Evolutionary conservation across 2,329 filamentous ascomycete species (phyloP), one percentile per base, ranked within the genome.

Genomic region (Hymenoscyphus infarciens): DNA sequence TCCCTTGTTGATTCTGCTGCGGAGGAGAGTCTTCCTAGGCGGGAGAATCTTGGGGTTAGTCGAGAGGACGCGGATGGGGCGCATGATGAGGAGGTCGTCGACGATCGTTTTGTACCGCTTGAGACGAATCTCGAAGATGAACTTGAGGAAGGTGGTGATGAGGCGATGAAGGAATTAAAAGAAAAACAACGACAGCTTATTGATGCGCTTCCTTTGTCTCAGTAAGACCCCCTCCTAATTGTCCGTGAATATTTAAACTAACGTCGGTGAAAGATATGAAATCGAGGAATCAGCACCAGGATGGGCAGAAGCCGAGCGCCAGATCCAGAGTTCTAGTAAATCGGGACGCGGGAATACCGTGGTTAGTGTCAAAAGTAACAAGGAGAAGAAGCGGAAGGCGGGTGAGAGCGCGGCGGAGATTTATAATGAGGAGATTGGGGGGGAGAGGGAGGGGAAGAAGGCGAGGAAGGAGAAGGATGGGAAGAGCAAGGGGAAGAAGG

Each of bases 141-240:
- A 75, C 81, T 98, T 19, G 88, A 88, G 61, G 91, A 95, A 73
- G 93, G 87, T 16, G 92, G 89, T 1, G 86, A 94, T 64, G 88
- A 95, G 75, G 86, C 90, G 29, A 77, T 92, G 65, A 81, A 81
- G 56, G 86, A 85, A 63, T 79, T 96, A 71, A 85, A 85, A 69
- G 87, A 90, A 75, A 91, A 94, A 77, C 91, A 96, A 76, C 87
- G 89, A 70, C 90, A 91, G 69, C 80, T 98, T 68, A 97, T 98
- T 72, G 91, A 97, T 79, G 89, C 92, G 66, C 79, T 98, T 65
- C 93, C 94, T 54, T 81, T 98, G 59, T 92, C 97, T 72, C 88
- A 90, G 86, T 94, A 82, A 83, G 88, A 27, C 25, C 25, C 25
- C 25, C 4, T 27, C 25, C 25, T 4, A 27, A 27, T 27, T 27